Evolutionary conservation across 306 rosid species (phyloP).

Genomic region (Begonia masoniana): DNA sequence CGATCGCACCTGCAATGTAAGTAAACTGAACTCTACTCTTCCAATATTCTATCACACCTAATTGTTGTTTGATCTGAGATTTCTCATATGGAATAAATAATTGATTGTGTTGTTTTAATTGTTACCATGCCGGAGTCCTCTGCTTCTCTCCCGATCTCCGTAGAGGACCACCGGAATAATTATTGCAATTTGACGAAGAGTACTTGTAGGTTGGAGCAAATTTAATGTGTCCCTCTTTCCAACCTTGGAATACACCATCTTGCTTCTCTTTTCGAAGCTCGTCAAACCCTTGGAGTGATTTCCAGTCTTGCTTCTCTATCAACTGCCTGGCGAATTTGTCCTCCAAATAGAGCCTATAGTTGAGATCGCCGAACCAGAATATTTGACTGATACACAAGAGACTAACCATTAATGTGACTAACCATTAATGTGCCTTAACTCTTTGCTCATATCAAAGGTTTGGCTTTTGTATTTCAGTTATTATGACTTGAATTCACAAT

Average conservation of each 20-base stretch:
- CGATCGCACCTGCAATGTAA: constrained; percentile 75
- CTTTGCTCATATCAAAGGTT: no score
- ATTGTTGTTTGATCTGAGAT: not conserved
- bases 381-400: constrained; percentile 56
- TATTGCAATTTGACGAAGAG: constrained; percentile 39
- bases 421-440: no score
- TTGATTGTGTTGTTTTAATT: not conserved
- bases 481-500: not conserved
- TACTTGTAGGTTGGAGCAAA: constrained; percentile 91
- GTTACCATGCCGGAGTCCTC: constrained; percentile 94
- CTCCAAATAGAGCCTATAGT: constrained; percentile 85
- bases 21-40: not conserved
- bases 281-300: constrained; percentile 64
- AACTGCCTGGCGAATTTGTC: constrained; percentile 61
- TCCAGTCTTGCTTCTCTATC: constrained; percentile 73
- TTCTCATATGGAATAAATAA: not conserved
- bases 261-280: constrained; percentile 64
- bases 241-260: constrained; percentile 82
- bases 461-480: not conserved
- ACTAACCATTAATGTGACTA: no score
- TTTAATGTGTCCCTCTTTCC: constrained; percentile 85
- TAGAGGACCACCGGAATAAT: constrained; percentile 62
- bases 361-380: constrained; percentile 96
- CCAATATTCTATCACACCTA: not conserved
- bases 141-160: constrained; percentile 69